Percentiles rank a stretch among this genome's conserved stretches.
Evolutionary conservation across 176 grass and related monocot genomes (phyloP).

Genomic region (Cymbopogon citratus): DNA sequence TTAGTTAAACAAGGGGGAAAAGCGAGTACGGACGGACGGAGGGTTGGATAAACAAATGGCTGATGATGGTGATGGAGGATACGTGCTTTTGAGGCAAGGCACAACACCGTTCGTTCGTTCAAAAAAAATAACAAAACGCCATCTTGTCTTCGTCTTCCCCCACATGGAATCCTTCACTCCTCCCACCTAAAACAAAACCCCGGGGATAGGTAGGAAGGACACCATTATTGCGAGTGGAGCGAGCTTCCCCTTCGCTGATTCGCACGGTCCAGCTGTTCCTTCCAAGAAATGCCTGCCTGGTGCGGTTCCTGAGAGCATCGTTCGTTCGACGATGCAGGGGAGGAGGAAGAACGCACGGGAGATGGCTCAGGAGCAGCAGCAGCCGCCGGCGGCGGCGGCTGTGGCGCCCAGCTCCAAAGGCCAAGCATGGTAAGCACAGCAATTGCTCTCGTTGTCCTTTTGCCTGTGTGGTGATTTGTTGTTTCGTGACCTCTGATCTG

Average conservation of each 20-base stretch:
- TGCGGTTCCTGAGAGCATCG: background rate
- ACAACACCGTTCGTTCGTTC: background rate
- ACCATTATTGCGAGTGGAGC: slow-evolving; percentile 29
- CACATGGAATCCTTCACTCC: slow-evolving; percentile 37
- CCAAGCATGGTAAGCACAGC: slow-evolving; percentile 73
- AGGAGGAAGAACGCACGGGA: slow-evolving; percentile 36
- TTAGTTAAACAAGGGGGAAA: slow-evolving; percentile 25
- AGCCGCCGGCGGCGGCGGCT: background rate
- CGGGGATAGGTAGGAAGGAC: slow-evolving; percentile 1
- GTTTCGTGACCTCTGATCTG: slow-evolving; percentile 17
- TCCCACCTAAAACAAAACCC: slow-evolving; percentile 36
- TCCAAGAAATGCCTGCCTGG: slow-evolving; percentile 28
- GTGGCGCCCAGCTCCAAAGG: slow-evolving; percentile 43
- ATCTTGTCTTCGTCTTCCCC: slow-evolving; percentile 46
- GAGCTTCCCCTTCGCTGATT: slow-evolving; percentile 35
- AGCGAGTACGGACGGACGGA: slow-evolving; percentile 3
- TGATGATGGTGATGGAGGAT: slow-evolving; percentile 39
- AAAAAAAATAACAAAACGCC: slow-evolving; percentile 46
- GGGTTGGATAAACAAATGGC: slow-evolving; percentile 4
- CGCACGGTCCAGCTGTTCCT: background rate
- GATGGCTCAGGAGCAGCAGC: background rate
- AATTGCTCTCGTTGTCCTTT: background rate
- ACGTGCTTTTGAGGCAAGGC: slow-evolving; percentile 52
- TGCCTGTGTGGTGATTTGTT: background rate
- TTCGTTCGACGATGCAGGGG: slow-evolving; percentile 32